A percentile compares a stretch with the other conserved stretches of the same genome.
phyloP scores from a whole-genome alignment of 495 filamentous ascomycete species.

The Clavariopsis aquatica region DNA sequence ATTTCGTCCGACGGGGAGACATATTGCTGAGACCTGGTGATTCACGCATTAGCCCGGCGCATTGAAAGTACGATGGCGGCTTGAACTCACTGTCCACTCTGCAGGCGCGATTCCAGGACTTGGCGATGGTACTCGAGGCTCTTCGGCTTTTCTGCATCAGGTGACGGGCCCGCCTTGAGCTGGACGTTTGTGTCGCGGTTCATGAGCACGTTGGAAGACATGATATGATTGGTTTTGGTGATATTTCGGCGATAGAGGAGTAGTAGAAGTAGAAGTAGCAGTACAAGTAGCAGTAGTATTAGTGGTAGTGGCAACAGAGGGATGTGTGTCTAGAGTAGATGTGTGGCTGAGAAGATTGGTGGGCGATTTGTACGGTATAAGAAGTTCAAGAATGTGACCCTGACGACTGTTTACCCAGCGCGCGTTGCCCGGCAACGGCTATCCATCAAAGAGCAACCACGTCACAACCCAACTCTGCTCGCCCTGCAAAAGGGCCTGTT shows the following conservation, averaged over 20 bases:
- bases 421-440: background rate
- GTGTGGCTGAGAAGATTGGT: too few species aligned
- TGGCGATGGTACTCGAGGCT: constrained; percentile 81
- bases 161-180: constrained; percentile 39
- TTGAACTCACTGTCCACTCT: constrained; percentile 63
- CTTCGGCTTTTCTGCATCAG: constrained; percentile 51
- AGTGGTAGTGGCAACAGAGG: too few species aligned
- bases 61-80: background rate
- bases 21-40: constrained; percentile 65
- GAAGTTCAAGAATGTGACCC: background rate
- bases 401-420: background rate
- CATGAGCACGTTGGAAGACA: constrained; percentile 51
- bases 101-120: constrained; percentile 69
- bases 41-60: background rate
- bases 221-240: constrained; percentile 5
- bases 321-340: too few species aligned
- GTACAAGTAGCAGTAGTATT: too few species aligned
- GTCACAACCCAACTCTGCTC: background rate
- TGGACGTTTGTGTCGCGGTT: constrained; percentile 60
- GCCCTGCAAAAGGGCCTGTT: background rate
- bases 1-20: constrained; percentile 91
- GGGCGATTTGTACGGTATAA: background rate
- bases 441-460: background rate
- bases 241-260: background rate
- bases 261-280: background rate